Conservation (phyloP, 2,329 filamentous ascomycete genomes). For the Paecilomyces sp. region DNA sequence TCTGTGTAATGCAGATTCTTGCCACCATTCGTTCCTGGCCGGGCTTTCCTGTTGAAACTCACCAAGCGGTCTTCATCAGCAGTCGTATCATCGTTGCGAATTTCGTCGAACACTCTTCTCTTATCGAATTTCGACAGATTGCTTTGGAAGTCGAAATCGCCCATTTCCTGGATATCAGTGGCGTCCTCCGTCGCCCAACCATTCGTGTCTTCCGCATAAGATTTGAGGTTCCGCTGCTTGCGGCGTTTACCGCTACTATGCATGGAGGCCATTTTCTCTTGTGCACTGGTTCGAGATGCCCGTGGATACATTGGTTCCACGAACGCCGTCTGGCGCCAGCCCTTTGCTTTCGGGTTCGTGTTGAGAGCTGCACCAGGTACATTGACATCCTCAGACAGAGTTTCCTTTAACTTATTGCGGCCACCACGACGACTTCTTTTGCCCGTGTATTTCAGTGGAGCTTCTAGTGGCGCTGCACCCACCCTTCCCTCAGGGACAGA, state of each 20-base stretch:
- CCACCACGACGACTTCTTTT: constrained; percentile 41
- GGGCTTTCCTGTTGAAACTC: constrained; percentile 68
- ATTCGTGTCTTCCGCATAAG: constrained; percentile 54
- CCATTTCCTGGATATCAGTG: constrained; percentile 86
- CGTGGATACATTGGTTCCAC: constrained; percentile 48
- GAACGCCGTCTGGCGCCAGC: constrained; percentile 62
- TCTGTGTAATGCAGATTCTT: constrained; percentile 91
- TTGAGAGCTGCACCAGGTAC: constrained; percentile 25
- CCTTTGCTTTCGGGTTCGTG: constrained; percentile 47
- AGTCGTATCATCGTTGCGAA: constrained; percentile 77
- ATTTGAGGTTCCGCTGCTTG: constrained; percentile 36
- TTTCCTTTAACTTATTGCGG: constrained; percentile 39
- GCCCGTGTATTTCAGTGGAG: constrained; percentile 16
- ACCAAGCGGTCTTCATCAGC: constrained; percentile 90
- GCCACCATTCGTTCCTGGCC: constrained; percentile 64
- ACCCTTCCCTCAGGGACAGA: constrained; percentile 11
- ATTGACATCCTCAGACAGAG: constrained; percentile 28
- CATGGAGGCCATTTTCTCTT: constrained; percentile 2
- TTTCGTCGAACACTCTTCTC: constrained; percentile 81
- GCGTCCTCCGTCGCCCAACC: constrained; percentile 96
- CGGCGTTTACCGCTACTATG: constrained; percentile 32
- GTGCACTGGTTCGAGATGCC: constrained; percentile 12
- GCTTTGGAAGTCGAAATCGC: constrained; percentile 87
- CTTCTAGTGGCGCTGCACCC: constrained; percentile 15
- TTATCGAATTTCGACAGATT: constrained; percentile 95